Evolutionary conservation across 2,329 filamentous ascomycete species (phyloP).

Genomic region (Neofusicoccum cordaticola): DNA sequence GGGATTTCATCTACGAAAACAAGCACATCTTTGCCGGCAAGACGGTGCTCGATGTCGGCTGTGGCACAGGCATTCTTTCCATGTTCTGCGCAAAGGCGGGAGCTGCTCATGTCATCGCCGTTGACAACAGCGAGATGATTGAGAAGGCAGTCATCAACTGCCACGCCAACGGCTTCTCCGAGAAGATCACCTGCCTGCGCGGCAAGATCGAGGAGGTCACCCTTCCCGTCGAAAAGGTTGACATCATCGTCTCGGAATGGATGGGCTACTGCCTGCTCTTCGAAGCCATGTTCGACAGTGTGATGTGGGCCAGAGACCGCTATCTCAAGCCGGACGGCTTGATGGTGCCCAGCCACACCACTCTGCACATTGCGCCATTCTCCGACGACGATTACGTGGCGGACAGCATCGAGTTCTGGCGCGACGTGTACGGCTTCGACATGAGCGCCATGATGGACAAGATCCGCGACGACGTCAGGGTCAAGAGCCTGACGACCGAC

Average conservation of each 20-base stretch:
- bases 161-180: constrained; percentile 71
- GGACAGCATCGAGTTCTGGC: constrained; percentile 82
- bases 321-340: constrained; percentile 79
- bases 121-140: constrained; percentile 90
- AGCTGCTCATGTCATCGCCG: constrained; percentile 80
- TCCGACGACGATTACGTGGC: constrained; percentile 73
- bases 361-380: constrained; percentile 77
- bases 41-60: constrained; percentile 86
- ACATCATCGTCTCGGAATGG: constrained; percentile 96
- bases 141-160: constrained; percentile 82
- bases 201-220: constrained; percentile 86
- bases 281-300: constrained; percentile 93
- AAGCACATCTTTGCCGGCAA: constrained; percentile 84
- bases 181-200: constrained; percentile 73
- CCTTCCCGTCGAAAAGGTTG: constrained; percentile 72
- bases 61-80: constrained; percentile 76
- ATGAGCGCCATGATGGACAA: constrained; percentile 86
- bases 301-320: constrained; percentile 81
- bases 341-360: constrained; percentile 82
- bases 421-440: constrained; percentile 89
- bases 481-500: constrained; percentile 32
- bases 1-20: constrained; percentile 92
- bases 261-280: constrained; percentile 95
- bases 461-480: constrained; percentile 68
- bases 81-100: constrained; percentile 94